These are phyloP conservation scores for Fraxinus baroniana DNA, from an alignment of 305 asterid genomes.

Conservation along the genomic window DNA sequence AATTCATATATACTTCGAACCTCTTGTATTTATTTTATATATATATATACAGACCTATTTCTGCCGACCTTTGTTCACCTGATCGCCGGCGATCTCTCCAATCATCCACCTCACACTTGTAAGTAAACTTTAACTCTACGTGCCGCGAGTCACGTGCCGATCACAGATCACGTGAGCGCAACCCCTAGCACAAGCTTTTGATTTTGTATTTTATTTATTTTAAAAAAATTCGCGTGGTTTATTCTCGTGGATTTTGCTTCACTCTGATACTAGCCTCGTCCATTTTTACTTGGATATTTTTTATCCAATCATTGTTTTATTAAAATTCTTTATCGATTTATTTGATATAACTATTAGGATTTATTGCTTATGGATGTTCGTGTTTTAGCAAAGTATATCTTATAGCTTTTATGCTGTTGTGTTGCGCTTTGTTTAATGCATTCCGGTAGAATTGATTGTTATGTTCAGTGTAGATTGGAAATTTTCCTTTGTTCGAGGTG, in stretches of 20 bases:
- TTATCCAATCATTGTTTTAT: not conserved
- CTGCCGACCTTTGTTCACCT: constrained; percentile 23
- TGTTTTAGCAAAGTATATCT: constrained; percentile 20
- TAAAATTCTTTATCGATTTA: not conserved
- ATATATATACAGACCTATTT: not conserved
- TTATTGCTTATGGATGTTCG: constrained; percentile 12
- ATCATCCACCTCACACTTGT: constrained; percentile 30
- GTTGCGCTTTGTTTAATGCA: constrained; percentile 4
- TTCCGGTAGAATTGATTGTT: not conserved
- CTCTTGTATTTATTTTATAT: not conserved
- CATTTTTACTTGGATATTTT: not conserved
- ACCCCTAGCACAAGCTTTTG: constrained; percentile 40
- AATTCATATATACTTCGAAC: not conserved
- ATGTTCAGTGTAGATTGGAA: constrained; percentile 3
- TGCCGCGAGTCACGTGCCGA: constrained; percentile 25
- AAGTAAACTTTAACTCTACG: constrained; percentile 23
- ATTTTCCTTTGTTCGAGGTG: not conserved
- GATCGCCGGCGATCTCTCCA: constrained; percentile 44
- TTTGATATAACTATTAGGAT: constrained; percentile 5
- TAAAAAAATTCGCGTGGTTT: not conserved
- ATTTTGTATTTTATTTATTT: not conserved
- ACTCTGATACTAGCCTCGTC: constrained; percentile 11
- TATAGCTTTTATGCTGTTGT: not conserved
- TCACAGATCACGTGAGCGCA: constrained; percentile 47
- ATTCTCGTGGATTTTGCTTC: constrained; percentile 16